Base-by-base conservation (phyloP, 345 rosid genomes). In the Carallia brachiata region DNA sequence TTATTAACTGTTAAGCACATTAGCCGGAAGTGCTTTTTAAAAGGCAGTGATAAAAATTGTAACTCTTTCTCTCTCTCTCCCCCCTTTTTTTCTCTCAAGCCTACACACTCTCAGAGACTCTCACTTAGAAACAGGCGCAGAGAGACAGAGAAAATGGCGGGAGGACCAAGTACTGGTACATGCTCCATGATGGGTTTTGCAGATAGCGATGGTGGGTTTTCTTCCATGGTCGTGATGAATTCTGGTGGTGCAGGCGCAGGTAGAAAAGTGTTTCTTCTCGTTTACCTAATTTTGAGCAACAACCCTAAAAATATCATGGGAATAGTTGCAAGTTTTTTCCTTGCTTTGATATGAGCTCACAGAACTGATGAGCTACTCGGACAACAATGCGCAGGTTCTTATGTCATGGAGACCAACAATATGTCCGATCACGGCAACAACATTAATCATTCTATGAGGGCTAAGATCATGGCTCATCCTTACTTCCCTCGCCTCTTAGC, bases 401-500 rank as follows among this genome's bases (percentile, higher is more conserved):
- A 69, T 81, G 80, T 87, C 83, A 93, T 90, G 97, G 95, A 89
- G 61, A 78, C 67, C 80, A 81, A 72, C 79, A 12, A 10, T 44
- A 12, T 44, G 50, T 44, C 50, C 1, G 50, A 44, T 44, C 50
- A 44, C 12, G 72, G 66, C 68, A 76, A 75, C 71, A 32, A 55
- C 63, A 23, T 23, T 23, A 63, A 81, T 59, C 69, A 87, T 58
- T 75, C 94, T 72, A 84, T 82, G 30, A 90, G 84, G 81, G 93
- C 97, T 31, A 96, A 90, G 80, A 96, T 96, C 89, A 88, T 96
- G 96, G 86, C 97, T 78, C 99, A 96, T 82, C 99, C 99, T 80
- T 89, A 87, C 89, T 96, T 85, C 80, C 92, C 82, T 63, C 94
- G 98, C 32, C 99, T 96, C 77, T 78, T 96, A 75, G 86, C 89